Conservation (phyloP, 2,329 filamentous ascomycete species). For the Ophiognomonia clavigignenti-juglandacearum region DNA sequence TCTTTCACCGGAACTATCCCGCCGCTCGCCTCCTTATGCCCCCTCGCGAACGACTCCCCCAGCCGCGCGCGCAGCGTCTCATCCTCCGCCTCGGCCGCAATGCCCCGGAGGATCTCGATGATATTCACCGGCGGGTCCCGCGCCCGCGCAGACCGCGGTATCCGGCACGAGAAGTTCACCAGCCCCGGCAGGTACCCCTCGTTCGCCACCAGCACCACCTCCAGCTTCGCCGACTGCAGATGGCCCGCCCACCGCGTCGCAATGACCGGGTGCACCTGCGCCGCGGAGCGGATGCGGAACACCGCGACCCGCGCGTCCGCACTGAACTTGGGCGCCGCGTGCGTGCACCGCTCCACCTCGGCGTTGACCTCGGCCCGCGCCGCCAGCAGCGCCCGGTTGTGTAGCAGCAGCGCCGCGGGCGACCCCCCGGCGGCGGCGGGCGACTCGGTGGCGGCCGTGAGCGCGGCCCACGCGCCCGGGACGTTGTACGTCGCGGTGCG, state of each 20-base stretch:
- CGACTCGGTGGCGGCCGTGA: slow-evolving; percentile 43
- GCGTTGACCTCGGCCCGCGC: slow-evolving; percentile 55
- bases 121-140: slow-evolving; percentile 57
- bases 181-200: slow-evolving; percentile 58
- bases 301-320: slow-evolving; percentile 58
- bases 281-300: slow-evolving; percentile 53
- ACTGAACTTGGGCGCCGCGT: slow-evolving; percentile 59
- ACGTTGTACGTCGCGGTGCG: slow-evolving; percentile 59
- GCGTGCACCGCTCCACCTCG: slow-evolving; percentile 58
- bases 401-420: no score
- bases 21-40: slow-evolving; percentile 64
- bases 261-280: slow-evolving; percentile 63
- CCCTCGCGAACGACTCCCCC: slow-evolving; percentile 60
- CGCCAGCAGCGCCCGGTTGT: slow-evolving; percentile 41
- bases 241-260: slow-evolving; percentile 62
- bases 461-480: slow-evolving; percentile 53
- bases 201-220: slow-evolving; percentile 63
- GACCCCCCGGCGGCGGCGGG: no score
- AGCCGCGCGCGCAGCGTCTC: slow-evolving; percentile 40
- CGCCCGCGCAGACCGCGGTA: slow-evolving; percentile 50
- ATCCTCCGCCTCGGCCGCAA: slow-evolving; percentile 39
- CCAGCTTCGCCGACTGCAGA: slow-evolving; percentile 52
- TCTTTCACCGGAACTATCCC: slow-evolving; percentile 56
- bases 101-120: slow-evolving; percentile 50
- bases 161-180: slow-evolving; percentile 64